Base-by-base conservation (phyloP, 1,139 yeast species). In the Hansenula lynferdii region DNA sequence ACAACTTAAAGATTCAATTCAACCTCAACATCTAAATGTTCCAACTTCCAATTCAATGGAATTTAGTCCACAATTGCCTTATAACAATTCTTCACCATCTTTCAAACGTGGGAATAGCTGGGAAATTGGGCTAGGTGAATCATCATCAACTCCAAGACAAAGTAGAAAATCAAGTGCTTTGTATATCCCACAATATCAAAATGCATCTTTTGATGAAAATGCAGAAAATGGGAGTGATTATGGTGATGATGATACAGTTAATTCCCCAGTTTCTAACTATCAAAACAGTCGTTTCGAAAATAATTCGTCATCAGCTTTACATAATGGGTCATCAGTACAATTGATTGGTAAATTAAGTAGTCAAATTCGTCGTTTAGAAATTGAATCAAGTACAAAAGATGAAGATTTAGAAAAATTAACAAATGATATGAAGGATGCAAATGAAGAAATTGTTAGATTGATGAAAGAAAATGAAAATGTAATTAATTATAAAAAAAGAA, bases 281-380 rank as follows among this genome's bases (percentile, higher is more conserved):
- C 31, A 42, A 18, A 27, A 35, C 31, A 40, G 43, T 22, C 38
- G 48, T 34, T 39, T 34, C 31, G 55, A 53, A 15, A 49, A 47
- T 25, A 40, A 48, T 6, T 53, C 61, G 3, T 47, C 48, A 6
- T 35, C 41, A 2, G 47, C 54, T 3, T 44, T 55, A 5, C 12
- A 28, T 10, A 58, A 57, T 8, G 65, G 65, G 2, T 57, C 68
- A 3, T 67, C 72, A 35, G 70, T 81, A 35, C 95, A 85, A 53
- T 57, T 86, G 25, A 72, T 86, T 31, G 80, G 83, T 47, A 81
- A 82, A 49, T 72, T 87, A 74, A 74, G 87, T 37, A 67, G 85
- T 1, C 86, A 80, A 35, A 78, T 90, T 17, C 73, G 96, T 42
- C 71, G 90, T 41, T 65, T 90, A 31, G 96, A 92, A 55, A 75